Evolutionary conservation across 2,329 filamentous ascomycete genomes (phyloP).

Genomic region (Aspergillus sclerotialis): DNA sequence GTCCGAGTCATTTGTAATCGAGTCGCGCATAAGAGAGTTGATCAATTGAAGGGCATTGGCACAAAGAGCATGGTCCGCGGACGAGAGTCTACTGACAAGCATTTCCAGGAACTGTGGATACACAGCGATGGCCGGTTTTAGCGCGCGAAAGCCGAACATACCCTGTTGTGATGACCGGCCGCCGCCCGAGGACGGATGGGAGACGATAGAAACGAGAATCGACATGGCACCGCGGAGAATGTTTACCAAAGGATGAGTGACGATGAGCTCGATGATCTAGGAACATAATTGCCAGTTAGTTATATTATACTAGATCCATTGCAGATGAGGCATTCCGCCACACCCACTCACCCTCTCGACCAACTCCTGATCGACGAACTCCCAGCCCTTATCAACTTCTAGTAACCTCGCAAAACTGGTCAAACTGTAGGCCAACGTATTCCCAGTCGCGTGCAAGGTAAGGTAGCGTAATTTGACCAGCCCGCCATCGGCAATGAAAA

Average conservation of each 20-base stretch:
- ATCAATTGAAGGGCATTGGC: conserved; percentile 92
- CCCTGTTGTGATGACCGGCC: conserved; percentile 48
- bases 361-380: conserved; percentile 49
- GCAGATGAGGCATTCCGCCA: conserved; percentile 1
- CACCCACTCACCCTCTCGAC: conserved; percentile 58
- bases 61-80: conserved; percentile 90
- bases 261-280: conserved; percentile 81
- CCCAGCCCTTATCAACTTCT: conserved; percentile 98
- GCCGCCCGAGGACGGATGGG: conserved; percentile 63
- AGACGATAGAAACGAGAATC: conserved; percentile 87
- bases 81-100: conserved; percentile 83
- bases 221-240: conserved; percentile 96
- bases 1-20: conserved; percentile 67
- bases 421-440: conserved; percentile 90
- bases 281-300: conserved; percentile 5
- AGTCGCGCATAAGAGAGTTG: conserved; percentile 90
- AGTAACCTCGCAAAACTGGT: conserved; percentile 81
- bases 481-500: conserved; percentile 87
- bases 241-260: conserved; percentile 92
- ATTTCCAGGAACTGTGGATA: conserved; percentile 93
- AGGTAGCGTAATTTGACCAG: conserved; percentile 73
- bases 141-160: conserved; percentile 77
- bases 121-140: conserved; percentile 84
- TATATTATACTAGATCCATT: background rate
- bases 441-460: conserved; percentile 78